A percentile compares a stretch with the other conserved stretches of the same genome.
Evolutionary conservation across 1,284 basidiomycete genomes (phyloP).

Genomic region (Heliocybe sulcata): DNA sequence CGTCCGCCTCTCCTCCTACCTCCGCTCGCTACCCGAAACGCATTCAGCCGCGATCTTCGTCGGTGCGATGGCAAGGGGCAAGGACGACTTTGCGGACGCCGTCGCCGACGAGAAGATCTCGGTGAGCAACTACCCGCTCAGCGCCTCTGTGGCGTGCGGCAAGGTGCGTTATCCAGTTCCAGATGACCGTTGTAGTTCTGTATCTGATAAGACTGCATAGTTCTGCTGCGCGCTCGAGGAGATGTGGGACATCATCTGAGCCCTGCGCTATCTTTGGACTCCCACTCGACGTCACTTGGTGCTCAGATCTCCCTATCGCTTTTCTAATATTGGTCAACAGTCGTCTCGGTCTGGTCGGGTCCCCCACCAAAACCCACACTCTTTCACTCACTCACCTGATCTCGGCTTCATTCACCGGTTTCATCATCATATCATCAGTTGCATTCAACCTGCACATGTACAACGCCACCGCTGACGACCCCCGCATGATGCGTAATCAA

Average conservation of each 20-base stretch:
- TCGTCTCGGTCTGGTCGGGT: not conserved
- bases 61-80: slow-evolving; percentile 94
- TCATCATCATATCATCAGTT: not conserved
- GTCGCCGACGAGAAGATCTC: slow-evolving; percentile 96
- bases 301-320: slow-evolving; percentile 6
- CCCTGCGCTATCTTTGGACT: not conserved
- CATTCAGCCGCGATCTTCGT: slow-evolving; percentile 94
- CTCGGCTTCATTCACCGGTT: not conserved
- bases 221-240: slow-evolving; percentile 34
- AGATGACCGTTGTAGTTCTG: not conserved
- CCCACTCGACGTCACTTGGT: slow-evolving; percentile 2
- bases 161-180: slow-evolving; percentile 46
- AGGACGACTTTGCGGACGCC: slow-evolving; percentile 97
- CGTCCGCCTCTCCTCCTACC: slow-evolving; percentile 76
- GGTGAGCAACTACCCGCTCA: slow-evolving; percentile 92
- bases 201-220: slow-evolving; percentile 11
- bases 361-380: not conserved
- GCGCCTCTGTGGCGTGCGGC: slow-evolving; percentile 94
- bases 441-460: slow-evolving; percentile 3
- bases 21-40: slow-evolving; percentile 77
- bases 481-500: not conserved
- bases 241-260: slow-evolving; percentile 31
- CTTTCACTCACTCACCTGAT: not conserved
- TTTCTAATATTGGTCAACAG: not conserved
- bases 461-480: not conserved